Evolutionary conservation across 2,329 filamentous ascomycete species (phyloP).

Genomic region (Venturia nashicola): DNA sequence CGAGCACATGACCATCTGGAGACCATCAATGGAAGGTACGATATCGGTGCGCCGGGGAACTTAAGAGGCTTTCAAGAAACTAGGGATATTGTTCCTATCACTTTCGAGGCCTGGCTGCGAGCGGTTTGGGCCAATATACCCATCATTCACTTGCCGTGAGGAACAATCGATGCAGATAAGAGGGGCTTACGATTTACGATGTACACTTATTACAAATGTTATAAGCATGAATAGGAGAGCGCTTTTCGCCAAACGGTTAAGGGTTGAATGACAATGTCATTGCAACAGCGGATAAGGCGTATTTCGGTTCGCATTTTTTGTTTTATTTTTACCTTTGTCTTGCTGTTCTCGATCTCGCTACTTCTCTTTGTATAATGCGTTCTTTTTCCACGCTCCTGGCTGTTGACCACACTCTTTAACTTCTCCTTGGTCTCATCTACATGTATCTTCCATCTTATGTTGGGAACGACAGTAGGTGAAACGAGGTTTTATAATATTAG

Average conservation of each 20-base stretch:
- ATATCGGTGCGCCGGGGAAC: slow-evolving; percentile 44
- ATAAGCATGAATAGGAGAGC: not conserved
- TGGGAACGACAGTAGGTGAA: not conserved
- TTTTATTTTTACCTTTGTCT: not conserved
- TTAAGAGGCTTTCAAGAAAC: slow-evolving; percentile 36
- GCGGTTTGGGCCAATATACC: slow-evolving; percentile 2
- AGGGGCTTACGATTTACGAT: not conserved
- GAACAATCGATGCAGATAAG: not conserved
- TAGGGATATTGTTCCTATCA: slow-evolving; percentile 23
- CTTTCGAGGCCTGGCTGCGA: slow-evolving; percentile 28
- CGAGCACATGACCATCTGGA: slow-evolving; percentile 50
- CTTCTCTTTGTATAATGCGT: not conserved
- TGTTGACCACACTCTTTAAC: not conserved
- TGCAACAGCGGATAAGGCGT: not conserved
- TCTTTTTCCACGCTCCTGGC: not conserved
- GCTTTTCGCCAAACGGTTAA: not conserved
- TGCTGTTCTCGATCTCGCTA: too few species aligned
- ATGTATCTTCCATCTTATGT: not conserved
- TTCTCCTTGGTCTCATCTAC: not conserved
- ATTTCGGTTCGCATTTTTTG: not conserved
- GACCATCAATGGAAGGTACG: slow-evolving; percentile 56
- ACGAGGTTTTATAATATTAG: not conserved
- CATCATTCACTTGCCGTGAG: not conserved
- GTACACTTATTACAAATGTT: not conserved
- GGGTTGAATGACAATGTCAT: not conserved